Base-by-base conservation (phyloP, 2,329 filamentous ascomycete genomes). In the Fusarium citri region DNA sequence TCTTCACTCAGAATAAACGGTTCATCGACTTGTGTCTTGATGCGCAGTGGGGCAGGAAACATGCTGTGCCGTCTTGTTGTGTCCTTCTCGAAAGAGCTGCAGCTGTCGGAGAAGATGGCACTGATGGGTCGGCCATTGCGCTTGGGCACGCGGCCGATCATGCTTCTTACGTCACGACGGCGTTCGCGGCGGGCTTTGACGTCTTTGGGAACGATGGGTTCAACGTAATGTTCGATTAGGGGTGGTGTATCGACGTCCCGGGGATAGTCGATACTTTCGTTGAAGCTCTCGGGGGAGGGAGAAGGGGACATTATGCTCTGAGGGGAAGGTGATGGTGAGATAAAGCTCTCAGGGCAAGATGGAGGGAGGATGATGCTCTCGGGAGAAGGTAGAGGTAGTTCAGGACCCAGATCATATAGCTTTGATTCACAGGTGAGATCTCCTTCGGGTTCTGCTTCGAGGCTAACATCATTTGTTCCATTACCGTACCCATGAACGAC, bases 401-500 rank as follows among this genome's bases (percentile, higher is more conserved):
- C 14, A 12, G 34, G 64, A 4, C 63, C 64, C 5, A 55, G 41
- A 5, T 66, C 68, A 12, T 75, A 68, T 8, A 41, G 54, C 48
- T 75, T 74, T 14, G 74, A 72, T n/a, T 73, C 74, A 15, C 60
- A 57, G 34, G 23, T 42, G n/a, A 34, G 37, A 25, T 53, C 49
- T n/a, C 7, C 16, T 9, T 25, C 49, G 0, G 69, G 58, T 16
- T 66, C 63, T 25, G 60, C 34, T 7, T 74, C 75, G 8, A 78
- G 45, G 23, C 66, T 77, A 6, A 81, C 80, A 3, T 77, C 70
- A 37, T 85, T 84, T 4, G 82, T 86, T 2, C 85, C 85, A 50
- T 88, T 87, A 12, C 86, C 86, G 61, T 88, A 87, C 1, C 85
- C 84, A 7, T 83, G 80, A 9, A 87, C 80, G 0, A 87, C 77